Base-by-base conservation (phyloP, 257 asterid genomes). In the Capsicum rhomboideum region DNA sequence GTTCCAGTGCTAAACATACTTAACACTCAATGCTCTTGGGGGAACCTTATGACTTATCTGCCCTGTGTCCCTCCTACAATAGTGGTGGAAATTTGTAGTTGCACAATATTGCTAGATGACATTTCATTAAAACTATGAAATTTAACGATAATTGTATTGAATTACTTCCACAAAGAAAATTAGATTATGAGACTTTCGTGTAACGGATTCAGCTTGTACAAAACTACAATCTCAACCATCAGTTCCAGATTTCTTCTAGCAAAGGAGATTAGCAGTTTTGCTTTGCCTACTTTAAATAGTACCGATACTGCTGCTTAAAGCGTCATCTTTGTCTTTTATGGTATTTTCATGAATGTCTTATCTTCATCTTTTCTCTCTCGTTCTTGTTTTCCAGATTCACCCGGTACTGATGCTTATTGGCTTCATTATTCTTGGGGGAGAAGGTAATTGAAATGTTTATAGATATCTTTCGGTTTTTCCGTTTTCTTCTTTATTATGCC, bases 391-490 rank as follows among this genome's bases (percentile, higher is more conserved):
- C 67, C 96, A 97, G 99, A 90, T 93, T 83, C 99, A 97, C 86
- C 98, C 99, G 42, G 97, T 97, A 21, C 87, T 97, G 90, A 93
- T 97, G 97, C 92, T 95, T 82, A 92, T 95, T 8, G 98, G 99
- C 82, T 88, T 93, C 13, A 84, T 96, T 67, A 88, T 96, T 34
- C 61, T 94, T 0, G 98, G 99, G 66, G 99, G 99, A 3, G 93
- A 96, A 93, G 98, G 99, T 96, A 91, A 88, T 18, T 17, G 68
- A 34, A n/a, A 66, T 29, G 61, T 50, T 42, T 75, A 72, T 8
- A 12, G 23, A 18, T 34, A 83, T 55, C 46, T 20, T 54, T 63
- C 83, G 53, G 58, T 55, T 54, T 16, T 63, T 44, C 10, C 17
- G n/a, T 67, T 52, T 56, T 34, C 52, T 21, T 42, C 31, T 37